Conservation (phyloP, 2,329 filamentous ascomycete genomes). For the Cladosporium sp. region DNA sequence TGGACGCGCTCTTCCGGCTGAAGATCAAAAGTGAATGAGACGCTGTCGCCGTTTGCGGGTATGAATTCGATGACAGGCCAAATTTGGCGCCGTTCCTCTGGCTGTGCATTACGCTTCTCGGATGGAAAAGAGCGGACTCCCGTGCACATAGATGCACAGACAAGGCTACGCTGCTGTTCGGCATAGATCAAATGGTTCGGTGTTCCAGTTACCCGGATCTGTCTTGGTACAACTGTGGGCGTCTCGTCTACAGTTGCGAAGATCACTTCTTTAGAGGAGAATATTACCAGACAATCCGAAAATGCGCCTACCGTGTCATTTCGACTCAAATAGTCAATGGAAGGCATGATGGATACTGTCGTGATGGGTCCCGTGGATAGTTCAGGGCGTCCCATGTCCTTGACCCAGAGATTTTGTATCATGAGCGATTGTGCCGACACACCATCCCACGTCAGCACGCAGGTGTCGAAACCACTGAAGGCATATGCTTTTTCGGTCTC, state of each 20-base stretch:
- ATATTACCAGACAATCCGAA: constrained; percentile 22
- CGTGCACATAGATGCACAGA: constrained; percentile 43
- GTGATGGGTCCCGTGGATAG: constrained; percentile 23
- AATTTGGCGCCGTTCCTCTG: constrained; percentile 33
- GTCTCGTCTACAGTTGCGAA: constrained; percentile 16
- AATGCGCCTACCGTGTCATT: constrained; percentile 8
- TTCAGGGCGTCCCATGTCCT: constrained; percentile 25
- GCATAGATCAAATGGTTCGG: constrained; percentile 29
- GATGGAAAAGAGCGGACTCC: constrained; percentile 27
- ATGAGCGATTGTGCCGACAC: constrained; percentile 5
- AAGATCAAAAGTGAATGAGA: constrained; percentile 37
- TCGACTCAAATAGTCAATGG: constrained; percentile 17
- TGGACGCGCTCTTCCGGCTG: constrained; percentile 56
- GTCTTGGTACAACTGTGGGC: constrained; percentile 25
- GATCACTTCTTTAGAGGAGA: constrained; percentile 22
- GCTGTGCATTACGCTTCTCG: constrained; percentile 20
- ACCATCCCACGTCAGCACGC: constrained; percentile 23
- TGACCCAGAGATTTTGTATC: constrained; percentile 26
- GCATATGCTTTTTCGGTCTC: constrained; percentile 19
- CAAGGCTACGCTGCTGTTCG: constrained; percentile 36
- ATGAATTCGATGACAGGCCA: constrained; percentile 46
- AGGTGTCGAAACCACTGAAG: constrained; percentile 24
- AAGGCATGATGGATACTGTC: constrained; percentile 22
- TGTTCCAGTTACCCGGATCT: constrained; percentile 26
- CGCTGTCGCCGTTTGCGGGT: constrained; percentile 16